phyloP scores from a whole-genome alignment of 441 rosid species.

The Croton setiger region DNA sequence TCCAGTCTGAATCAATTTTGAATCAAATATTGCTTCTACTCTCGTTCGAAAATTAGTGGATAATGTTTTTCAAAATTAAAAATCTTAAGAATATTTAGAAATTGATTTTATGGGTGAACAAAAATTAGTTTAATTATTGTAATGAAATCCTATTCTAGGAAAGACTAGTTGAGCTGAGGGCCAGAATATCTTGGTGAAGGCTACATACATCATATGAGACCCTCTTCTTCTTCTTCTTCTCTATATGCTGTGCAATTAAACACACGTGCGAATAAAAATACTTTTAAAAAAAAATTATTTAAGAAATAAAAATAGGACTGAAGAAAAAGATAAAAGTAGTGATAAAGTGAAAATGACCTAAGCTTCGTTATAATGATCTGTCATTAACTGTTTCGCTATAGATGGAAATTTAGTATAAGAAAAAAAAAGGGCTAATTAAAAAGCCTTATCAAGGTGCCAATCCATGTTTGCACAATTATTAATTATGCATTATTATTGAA shows the following conservation, averaged over 20 bases:
- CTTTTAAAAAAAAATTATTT: neutral
- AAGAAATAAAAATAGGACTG: neutral
- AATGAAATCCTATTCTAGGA: neutral
- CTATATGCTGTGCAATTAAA: neutral
- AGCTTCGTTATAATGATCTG: conserved; percentile 7
- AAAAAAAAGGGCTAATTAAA: neutral
- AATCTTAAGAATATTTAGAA: too few species aligned
- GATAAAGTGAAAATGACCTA: conserved; percentile 16
- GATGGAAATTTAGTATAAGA: neutral
- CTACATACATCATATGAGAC: conserved; percentile 15
- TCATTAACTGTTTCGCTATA: conserved; percentile 11
- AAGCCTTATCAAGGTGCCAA: neutral
- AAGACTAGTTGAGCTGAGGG: conserved; percentile 11
- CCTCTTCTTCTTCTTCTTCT: neutral
- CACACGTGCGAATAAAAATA: conserved; percentile 19
- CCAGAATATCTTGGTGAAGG: conserved; percentile 22
- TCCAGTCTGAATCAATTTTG: too few species aligned
- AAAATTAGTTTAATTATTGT: neutral
- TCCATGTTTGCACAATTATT: neutral
- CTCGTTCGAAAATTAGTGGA: too few species aligned
- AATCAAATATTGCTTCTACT: too few species aligned
- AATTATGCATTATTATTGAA: neutral
- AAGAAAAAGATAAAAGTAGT: neutral
- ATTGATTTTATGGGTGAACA: neutral
- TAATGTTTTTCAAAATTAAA: too few species aligned